Base-by-base conservation (phyloP, 208 protist species). In the Wallacemonas collosoma region DNA sequence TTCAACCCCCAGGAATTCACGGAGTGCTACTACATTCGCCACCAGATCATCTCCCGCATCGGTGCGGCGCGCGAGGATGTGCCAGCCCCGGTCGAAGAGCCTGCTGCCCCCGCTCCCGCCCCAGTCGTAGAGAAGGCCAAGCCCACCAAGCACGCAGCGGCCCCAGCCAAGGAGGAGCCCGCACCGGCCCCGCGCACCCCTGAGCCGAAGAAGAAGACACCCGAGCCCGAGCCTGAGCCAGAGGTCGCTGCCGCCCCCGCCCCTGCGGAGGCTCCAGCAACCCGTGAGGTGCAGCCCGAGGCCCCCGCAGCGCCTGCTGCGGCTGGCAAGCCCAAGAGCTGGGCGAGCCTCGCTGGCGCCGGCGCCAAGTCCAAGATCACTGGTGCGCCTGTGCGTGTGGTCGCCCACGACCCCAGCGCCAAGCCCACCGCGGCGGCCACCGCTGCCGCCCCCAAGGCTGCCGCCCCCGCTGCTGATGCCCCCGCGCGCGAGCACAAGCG, bases 21-120 rank as follows among this genome's bases (percentile, higher is more conserved):
- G 54, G 76, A 89, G 79, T 70, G 75, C 62, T 96, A 86, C 81
- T 96, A 83, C 77, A 83, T 96, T 50, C 91, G 91, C 45, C 80
- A 93, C 79, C 89, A 93, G 81, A 78, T 89, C 26, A 78, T 93
- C 57, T 80, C 88, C 45, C 86, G 89, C 79, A 84, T 88, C 48
- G 91, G 89, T 35, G 83, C 75, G 3, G 43, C n/a, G 15, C 40
- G 41, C 41, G 61, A 73, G 50, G 78, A 77, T 60, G 76, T 70
- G 53, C 71, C 82, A 53, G 61, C 86, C 17, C 75, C 50, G 0
- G 69, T 75, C 2, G 83, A 86, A 78, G 72, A 73, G 45, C 75
- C 72, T 38, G 75, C 62, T 63, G 69, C 61, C 11, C 51, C 76
- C 38, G 77, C 70, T 51, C 65, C 73, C 3, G 62, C 69, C 3